Conservation (phyloP, 352 stramenopile species). For the Pythium aristosporum region DNA sequence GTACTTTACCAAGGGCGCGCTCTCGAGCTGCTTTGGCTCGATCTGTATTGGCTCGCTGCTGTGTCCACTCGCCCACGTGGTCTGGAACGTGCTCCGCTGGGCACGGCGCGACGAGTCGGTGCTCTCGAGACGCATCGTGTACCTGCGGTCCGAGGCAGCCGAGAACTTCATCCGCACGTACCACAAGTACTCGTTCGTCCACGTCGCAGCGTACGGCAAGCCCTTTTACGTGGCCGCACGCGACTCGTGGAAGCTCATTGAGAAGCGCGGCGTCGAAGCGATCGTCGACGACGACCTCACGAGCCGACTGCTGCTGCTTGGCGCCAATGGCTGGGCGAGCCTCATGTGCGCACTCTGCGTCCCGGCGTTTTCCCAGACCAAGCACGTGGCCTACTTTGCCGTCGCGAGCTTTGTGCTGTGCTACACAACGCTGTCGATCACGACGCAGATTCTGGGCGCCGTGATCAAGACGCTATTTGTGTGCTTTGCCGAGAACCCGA, state of each 20-base stretch:
- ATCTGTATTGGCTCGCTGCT: constrained; percentile 82
- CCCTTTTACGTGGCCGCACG: constrained; percentile 77
- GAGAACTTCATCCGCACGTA: constrained; percentile 83
- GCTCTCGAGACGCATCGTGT: constrained; percentile 55
- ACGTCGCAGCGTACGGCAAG: constrained; percentile 81
- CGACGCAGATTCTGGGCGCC: constrained; percentile 65
- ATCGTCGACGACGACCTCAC: constrained; percentile 87
- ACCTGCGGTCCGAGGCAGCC: constrained; percentile 57
- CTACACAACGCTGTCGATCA: constrained; percentile 80
- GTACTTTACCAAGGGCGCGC: constrained; percentile 60
- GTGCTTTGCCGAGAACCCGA: constrained; percentile 83
- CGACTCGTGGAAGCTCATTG: constrained; percentile 75
- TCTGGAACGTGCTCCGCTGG: constrained; percentile 81
- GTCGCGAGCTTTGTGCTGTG: constrained; percentile 69
- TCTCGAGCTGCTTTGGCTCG: constrained; percentile 80
- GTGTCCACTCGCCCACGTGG: constrained; percentile 68
- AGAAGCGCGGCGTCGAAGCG: constrained; percentile 76
- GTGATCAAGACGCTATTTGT: constrained; percentile 88
- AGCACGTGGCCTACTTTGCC: constrained; percentile 74
- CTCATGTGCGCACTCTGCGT: constrained; percentile 70
- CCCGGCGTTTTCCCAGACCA: constrained; percentile 49
- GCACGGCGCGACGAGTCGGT: constrained; percentile 69
- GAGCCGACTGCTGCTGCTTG: constrained; percentile 70
- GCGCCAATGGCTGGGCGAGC: constrained; percentile 76
- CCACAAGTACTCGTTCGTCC: constrained; percentile 85